Base-by-base conservation (phyloP, 2,329 filamentous ascomycete species). In the Cordyceps cateniannulata region DNA sequence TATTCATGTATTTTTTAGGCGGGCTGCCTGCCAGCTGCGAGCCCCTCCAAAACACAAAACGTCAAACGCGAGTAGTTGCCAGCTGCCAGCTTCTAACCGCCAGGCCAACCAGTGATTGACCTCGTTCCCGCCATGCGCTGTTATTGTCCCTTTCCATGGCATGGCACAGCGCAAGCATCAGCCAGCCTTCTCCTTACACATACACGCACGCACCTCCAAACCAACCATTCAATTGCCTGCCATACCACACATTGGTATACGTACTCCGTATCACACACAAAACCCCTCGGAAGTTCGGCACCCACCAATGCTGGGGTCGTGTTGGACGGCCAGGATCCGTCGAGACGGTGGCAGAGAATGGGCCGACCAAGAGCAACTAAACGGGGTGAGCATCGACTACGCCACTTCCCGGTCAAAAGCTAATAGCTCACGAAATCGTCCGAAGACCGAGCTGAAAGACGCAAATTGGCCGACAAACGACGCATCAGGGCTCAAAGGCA, bases 241-340 rank as follows among this genome's bases (percentile, higher is more conserved):
- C 27, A 44, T 54, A 24, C 18, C 42, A 45, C 20, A 16, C 44
- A n/a, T 25, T 10, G 1, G 3, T 18, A 20, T 45, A 45, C 42
- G n/a, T 20, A 22, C 18, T 45, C 25, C 25, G 18, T 8, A 22
- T 10, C 25, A n/a, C 27, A 18, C 20, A n/a, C 44, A 48, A 25
- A 40, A 25, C 48, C 32, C 10, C 27, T 51, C 47, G 56, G 56
- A 32, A 59, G 44, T 44, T 32, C 56, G 56, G 56, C 56, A 59
- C 56, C 14, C 54, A 5, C 22, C 56, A 29, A 18, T 24, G 35
- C 47, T 18, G 35, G 35, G 45, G 45, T 40, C 35, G 32, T 18
- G 56, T 50, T 50, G 56, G 56, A 51, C 54, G 48, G 42, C 29
- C 20, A 38, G 54, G 54, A 35, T 48, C 44, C 20, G 25, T 38